phyloP scores from a whole-genome alignment of 1,284 basidiomycete genomes.

The Peniophora sp. region DNA sequence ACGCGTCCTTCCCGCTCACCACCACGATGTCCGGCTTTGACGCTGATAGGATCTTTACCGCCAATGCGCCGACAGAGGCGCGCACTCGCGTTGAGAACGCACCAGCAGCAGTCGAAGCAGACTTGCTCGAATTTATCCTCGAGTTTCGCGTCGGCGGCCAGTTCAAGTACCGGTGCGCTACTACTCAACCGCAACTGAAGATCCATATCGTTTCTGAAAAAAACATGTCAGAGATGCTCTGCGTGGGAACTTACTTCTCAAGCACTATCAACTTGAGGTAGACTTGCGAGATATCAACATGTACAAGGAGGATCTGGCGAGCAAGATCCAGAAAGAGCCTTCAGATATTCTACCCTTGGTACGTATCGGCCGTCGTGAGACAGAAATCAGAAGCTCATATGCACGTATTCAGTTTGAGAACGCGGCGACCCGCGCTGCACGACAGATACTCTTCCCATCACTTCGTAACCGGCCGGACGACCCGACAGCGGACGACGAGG shows the following conservation, averaged over 20 bases:
- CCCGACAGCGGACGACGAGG: conserved; percentile 22
- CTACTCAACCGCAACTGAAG: background rate
- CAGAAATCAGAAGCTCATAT: background rate
- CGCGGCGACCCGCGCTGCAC: conserved; percentile 77
- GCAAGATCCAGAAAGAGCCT: conserved; percentile 84
- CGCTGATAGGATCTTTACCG: conserved; percentile 69
- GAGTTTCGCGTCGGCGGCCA: conserved; percentile 84
- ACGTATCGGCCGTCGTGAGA: conserved; percentile 12
- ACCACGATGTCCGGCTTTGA: conserved; percentile 60
- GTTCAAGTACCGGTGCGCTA: conserved; percentile 75
- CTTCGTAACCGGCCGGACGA: conserved; percentile 38
- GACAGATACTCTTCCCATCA: conserved; percentile 73
- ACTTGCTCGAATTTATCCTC: conserved; percentile 79
- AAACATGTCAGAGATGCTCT: conserved; percentile 75
- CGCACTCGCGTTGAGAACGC: conserved; percentile 51
- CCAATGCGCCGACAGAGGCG: conserved; percentile 60
- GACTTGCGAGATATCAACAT: conserved; percentile 86
- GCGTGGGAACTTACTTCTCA: conserved; percentile 82
- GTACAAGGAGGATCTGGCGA: conserved; percentile 91
- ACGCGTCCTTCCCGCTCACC: background rate
- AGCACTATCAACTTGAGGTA: conserved; percentile 89
- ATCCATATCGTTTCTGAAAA: too few species aligned
- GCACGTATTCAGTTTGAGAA: conserved; percentile 67
- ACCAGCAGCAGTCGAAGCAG: conserved; percentile 73
- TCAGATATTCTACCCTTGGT: conserved; percentile 88